Conservation (phyloP, 2,329 filamentous ascomycete genomes). For the Sporothrix sp. region DNA sequence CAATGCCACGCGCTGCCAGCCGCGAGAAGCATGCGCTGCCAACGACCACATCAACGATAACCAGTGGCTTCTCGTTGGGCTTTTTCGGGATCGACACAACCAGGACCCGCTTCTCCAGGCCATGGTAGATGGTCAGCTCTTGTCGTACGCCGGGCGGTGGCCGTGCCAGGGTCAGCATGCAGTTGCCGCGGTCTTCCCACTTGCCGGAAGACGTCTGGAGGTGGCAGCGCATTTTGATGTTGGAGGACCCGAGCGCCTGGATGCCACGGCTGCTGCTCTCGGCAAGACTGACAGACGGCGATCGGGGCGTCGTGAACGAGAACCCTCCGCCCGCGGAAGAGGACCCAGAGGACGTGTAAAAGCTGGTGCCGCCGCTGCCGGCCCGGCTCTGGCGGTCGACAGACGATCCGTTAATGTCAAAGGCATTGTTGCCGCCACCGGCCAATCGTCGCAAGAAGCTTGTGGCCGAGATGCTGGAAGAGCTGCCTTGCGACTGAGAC, state of each 20-base stretch:
- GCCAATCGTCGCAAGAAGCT: conserved; percentile 76
- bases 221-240: conserved; percentile 81
- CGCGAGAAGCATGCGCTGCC: conserved; percentile 77
- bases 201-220: conserved; percentile 64
- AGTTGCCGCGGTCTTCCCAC: conserved; percentile 88
- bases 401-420: conserved; percentile 75
- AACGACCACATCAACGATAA: conserved; percentile 73
- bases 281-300: conserved; percentile 47
- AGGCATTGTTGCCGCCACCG: conserved; percentile 53
- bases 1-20: conserved; percentile 75
- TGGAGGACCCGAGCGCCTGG: conserved; percentile 57
- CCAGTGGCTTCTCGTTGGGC: conserved; percentile 43
- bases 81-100: conserved; percentile 62
- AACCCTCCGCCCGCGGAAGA: conserved; percentile 37
- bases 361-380: conserved; percentile 41
- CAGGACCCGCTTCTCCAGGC: conserved; percentile 75
- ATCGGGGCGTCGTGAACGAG: conserved; percentile 36
- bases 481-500: conserved; percentile 60
- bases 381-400: conserved; percentile 47
- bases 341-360: conserved; percentile 48
- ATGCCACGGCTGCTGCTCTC: conserved; percentile 38
- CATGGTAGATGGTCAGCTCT: conserved; percentile 50
- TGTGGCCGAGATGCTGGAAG: conserved; percentile 52
- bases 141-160: conserved; percentile 54
- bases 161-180: conserved; percentile 69